Percentiles rank a stretch among this genome's conserved stretches.
These are phyloP conservation scores for Colletotrichum caudatum DNA, from an alignment of 2,329 filamentous ascomycete genomes.

Conservation along the genomic window DNA sequence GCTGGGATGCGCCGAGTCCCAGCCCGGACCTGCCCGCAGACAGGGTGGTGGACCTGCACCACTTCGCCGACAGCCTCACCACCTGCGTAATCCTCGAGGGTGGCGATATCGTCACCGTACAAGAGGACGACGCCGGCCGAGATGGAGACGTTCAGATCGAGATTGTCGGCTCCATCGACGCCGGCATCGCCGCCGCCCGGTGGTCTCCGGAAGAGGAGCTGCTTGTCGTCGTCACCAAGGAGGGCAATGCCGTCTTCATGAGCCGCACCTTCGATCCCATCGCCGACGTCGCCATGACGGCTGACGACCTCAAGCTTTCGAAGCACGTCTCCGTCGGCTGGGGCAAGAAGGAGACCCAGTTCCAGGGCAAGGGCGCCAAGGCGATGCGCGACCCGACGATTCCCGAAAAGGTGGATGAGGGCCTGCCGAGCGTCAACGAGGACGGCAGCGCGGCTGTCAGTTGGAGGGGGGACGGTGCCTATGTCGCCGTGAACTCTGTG, in stretches of 20 bases:
- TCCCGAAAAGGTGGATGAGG: slow-evolving; percentile 90
- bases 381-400: slow-evolving; percentile 94
- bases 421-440: slow-evolving; percentile 79
- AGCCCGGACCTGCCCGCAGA: slow-evolving; percentile 81
- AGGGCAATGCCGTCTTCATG: slow-evolving; percentile 88
- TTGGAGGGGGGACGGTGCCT: slow-evolving; percentile 96
- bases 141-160: slow-evolving; percentile 79
- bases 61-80: slow-evolving; percentile 83
- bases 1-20: slow-evolving; percentile 90
- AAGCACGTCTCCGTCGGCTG: slow-evolving; percentile 97
- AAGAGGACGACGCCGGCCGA: slow-evolving; percentile 67
- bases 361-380: slow-evolving; percentile 89
- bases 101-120: slow-evolving; percentile 89
- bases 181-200: slow-evolving; percentile 86
- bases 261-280: slow-evolving; percentile 89
- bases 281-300: slow-evolving; percentile 76
- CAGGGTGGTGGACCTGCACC: slow-evolving; percentile 81
- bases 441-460: slow-evolving; percentile 79
- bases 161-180: slow-evolving; percentile 94
- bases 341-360: slow-evolving; percentile 98
- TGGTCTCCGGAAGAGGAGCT: slow-evolving; percentile 98
- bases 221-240: slow-evolving; percentile 83
- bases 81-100: slow-evolving; percentile 88
- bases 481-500: slow-evolving; percentile 86
- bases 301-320: slow-evolving; percentile 85